Percentiles rank a stretch among this genome's conserved stretches.
These are phyloP conservation scores for Dactylonectria macrodidyma DNA, from an alignment of 2,329 filamentous ascomycete species.

Conservation along the genomic window DNA sequence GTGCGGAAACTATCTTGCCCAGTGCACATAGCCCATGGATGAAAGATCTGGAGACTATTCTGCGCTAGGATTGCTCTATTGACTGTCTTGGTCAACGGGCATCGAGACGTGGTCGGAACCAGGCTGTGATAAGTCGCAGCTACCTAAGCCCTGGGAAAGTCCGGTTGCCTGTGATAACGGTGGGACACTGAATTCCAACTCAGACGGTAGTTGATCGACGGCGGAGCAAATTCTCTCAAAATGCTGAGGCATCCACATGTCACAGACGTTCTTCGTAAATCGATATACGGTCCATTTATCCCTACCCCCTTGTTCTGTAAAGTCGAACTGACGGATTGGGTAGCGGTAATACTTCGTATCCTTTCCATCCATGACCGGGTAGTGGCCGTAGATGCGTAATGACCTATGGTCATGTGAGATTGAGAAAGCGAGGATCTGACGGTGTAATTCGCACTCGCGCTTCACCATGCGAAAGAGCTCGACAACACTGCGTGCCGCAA, in stretches of 20 bases:
- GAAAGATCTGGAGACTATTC: too few species aligned
- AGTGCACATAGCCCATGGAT: too few species aligned
- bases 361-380: not conserved
- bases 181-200: not conserved
- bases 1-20: too few species aligned
- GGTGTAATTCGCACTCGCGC: not conserved
- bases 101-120: too few species aligned
- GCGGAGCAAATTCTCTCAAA: not conserved
- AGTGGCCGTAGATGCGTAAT: not conserved
- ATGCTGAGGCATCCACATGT: not conserved
- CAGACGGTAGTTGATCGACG: not conserved
- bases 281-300: not conserved
- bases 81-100: too few species aligned
- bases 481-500: not conserved
- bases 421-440: not conserved
- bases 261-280: not conserved
- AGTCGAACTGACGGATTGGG: not conserved
- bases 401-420: not conserved
- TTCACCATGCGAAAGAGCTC: not conserved
- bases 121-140: too few species aligned
- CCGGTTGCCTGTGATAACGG: too few species aligned
- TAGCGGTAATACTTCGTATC: not conserved
- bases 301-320: not conserved
- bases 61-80: too few species aligned
- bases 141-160: too few species aligned